Conservation (phyloP, 257 asterid species). For the Paulownia fortunei region DNA sequence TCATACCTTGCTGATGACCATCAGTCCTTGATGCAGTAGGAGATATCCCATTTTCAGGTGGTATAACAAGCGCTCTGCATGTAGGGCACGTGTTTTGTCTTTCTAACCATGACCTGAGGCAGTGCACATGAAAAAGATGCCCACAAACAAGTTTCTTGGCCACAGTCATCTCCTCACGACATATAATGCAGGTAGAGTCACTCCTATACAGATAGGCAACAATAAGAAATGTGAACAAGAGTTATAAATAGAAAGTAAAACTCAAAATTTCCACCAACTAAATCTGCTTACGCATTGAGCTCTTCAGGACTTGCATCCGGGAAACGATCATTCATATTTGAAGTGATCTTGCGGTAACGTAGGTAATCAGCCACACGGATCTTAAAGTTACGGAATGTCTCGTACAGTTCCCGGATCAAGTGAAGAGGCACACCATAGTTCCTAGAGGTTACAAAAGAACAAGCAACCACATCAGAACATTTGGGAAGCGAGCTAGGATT, state of each 20-base stretch:
- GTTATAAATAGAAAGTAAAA: constrained; percentile 19
- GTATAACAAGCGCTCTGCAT: constrained; percentile 87
- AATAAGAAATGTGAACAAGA: constrained; percentile 26
- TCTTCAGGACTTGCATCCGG: constrained; percentile 94
- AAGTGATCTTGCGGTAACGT: constrained; percentile 89
- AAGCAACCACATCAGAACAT: not conserved
- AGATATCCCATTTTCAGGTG: constrained; percentile 66
- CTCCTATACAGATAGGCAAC: constrained; percentile 51
- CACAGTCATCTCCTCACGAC: constrained; percentile 96
- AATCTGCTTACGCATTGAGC: constrained; percentile 62
- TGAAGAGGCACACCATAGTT: constrained; percentile 93
- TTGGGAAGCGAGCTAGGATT: not conserved
- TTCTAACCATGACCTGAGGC: constrained; percentile 95
- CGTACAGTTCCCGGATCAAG: constrained; percentile 90
- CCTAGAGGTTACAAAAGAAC: constrained; percentile 46
- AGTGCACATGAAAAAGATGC: constrained; percentile 93
- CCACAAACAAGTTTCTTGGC: constrained; percentile 91
- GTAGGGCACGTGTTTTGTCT: constrained; percentile 94
- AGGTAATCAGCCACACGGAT: constrained; percentile 85
- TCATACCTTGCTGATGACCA: constrained; percentile 64
- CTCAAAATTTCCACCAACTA: not conserved
- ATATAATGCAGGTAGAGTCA: constrained; percentile 89
- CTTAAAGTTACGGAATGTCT: constrained; percentile 89
- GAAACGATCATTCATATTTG: constrained; percentile 93
- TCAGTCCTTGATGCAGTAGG: constrained; percentile 49